Evolutionary conservation across 805 yeast genomes (phyloP), one percentile per base, ranked within the genome.

Genomic region (Diddensiella transvaalensis): DNA sequence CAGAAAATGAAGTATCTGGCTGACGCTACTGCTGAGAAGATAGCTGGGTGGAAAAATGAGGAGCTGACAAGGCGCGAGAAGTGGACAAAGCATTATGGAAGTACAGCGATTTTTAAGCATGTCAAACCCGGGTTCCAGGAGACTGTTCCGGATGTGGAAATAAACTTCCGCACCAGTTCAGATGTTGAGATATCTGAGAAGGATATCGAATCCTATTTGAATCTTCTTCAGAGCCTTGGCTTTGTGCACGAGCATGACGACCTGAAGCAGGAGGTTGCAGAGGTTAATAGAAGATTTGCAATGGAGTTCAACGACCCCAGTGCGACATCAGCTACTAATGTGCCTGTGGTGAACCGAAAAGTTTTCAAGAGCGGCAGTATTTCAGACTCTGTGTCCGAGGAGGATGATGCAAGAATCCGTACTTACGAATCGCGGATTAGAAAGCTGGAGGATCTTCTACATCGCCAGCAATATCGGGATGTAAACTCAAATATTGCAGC

Each of bases 381-480:
- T 18, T 40, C 42, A 41, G 42, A 40, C 44, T 24, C 36, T 32
- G 23, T 32, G 43, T 17, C 43, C 17, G 37, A 48, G 24, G 48
- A 32, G 43, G 48, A 51, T 19, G 58, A 67, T 2, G 79, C 74
- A 38, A 59, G 76, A 10, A 68, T 84, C 8, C 74, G 74, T 53
- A 87, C 86, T 0, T 83, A 88, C 54, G 83, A 83, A 61, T 65
- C 78, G 8, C 70, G 96, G 46, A 86, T 91, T 36, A 79, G 78
- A 52, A 85, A 85, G 56, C 73, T 91, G 45, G 96, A 89, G 57
- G 83, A 79, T 47, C 65, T 88, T 33, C 67, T 89, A 13, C 93
- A 88, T 61, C 87, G 85, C 53, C 84, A 80, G 46, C 87, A 79
- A 38, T 50, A 40, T 39, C 41, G 51, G n/a, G 51, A 40, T 19